A percentile compares a stretch with the other conserved stretches of the same genome.
Conservation (phyloP, 1,139 yeast genomes). For the Geotrichum citri-aurantii region DNA sequence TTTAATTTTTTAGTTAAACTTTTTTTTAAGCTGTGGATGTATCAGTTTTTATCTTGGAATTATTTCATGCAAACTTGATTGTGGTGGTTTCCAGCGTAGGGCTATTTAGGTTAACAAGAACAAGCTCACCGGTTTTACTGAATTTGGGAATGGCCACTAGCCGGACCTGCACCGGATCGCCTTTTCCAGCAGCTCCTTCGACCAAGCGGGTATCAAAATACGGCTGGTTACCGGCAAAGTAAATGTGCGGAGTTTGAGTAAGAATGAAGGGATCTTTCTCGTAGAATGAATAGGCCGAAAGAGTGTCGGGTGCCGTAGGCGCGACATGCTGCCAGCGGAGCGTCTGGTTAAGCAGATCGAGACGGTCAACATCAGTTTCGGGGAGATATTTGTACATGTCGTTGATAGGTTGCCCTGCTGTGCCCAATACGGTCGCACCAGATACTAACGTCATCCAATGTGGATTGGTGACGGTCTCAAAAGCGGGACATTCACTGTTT, state of each 20-base stretch:
- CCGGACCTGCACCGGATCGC: constrained; percentile 37
- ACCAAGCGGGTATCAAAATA: constrained; percentile 43
- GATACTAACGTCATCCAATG: constrained; percentile 51
- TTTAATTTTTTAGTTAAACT: too few species aligned
- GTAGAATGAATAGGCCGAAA: constrained; percentile 79
- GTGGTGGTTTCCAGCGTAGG: constrained; percentile 12
- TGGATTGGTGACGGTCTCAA: constrained; percentile 66
- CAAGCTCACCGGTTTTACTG: constrained; percentile 57
- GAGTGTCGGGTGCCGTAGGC: constrained; percentile 96
- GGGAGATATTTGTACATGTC: constrained; percentile 63
- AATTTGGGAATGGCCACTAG: constrained; percentile 71
- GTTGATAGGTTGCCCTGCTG: constrained; percentile 78
- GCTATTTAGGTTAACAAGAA: constrained; percentile 53
- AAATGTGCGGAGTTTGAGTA: constrained; percentile 74
- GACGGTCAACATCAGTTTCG: constrained; percentile 35
- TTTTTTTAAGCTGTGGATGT: neutral
- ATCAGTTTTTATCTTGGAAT: neutral
- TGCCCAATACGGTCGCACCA: constrained; percentile 56
- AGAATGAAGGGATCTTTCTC: constrained; percentile 77
- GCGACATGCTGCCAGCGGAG: constrained; percentile 80
- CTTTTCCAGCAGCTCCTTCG: constrained; percentile 36
- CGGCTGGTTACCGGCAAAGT: constrained; percentile 80
- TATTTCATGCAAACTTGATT: constrained; percentile 4
- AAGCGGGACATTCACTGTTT: constrained; percentile 28
- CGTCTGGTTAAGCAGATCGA: constrained; percentile 60